These are phyloP conservation scores for Nicotiana paniculata DNA, from an alignment of 257 asterid species.

Conservation along the genomic window DNA sequence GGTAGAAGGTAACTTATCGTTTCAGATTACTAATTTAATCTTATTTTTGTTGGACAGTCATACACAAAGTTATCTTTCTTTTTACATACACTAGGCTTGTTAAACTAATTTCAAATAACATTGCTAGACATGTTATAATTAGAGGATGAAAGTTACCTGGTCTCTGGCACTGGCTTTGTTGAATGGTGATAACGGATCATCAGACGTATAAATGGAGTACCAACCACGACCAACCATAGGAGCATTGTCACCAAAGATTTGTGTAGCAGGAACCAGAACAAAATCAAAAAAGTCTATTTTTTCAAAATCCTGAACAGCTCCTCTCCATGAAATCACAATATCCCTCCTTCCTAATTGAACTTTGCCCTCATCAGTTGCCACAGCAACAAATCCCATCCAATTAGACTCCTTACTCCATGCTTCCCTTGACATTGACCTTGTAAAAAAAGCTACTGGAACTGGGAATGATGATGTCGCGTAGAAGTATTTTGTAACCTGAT, in stretches of 20 bases:
- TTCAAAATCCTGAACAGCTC: slow-evolving; percentile 29
- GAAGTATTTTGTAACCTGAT: slow-evolving; percentile 32
- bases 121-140: no score
- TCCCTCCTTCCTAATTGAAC: slow-evolving; percentile 48
- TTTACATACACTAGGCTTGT: no score
- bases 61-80: no score
- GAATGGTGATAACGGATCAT: slow-evolving; percentile 11
- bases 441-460: slow-evolving; percentile 33
- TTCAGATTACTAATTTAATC: no score
- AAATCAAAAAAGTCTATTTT: slow-evolving; percentile 43
- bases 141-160: slow-evolving; percentile 17
- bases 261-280: slow-evolving; percentile 22
- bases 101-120: no score
- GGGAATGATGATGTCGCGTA: slow-evolving; percentile 37
- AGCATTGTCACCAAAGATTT: slow-evolving; percentile 20
- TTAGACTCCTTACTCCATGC: slow-evolving; percentile 30
- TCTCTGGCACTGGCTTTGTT: slow-evolving; percentile 32
- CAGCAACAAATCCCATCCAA: slow-evolving; percentile 57
- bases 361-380: slow-evolving; percentile 56
- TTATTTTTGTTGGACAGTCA: no score
- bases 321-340: slow-evolving; percentile 56
- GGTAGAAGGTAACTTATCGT: no score
- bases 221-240: slow-evolving; percentile 23
- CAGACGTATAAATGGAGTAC: slow-evolving; percentile 27
- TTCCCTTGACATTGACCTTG: slow-evolving; percentile 20